A percentile compares a stretch with the other conserved stretches of the same genome.
Evolutionary conservation across 2,329 filamentous ascomycete genomes (phyloP).

Genomic region (Rutstroemia sp.): DNA sequence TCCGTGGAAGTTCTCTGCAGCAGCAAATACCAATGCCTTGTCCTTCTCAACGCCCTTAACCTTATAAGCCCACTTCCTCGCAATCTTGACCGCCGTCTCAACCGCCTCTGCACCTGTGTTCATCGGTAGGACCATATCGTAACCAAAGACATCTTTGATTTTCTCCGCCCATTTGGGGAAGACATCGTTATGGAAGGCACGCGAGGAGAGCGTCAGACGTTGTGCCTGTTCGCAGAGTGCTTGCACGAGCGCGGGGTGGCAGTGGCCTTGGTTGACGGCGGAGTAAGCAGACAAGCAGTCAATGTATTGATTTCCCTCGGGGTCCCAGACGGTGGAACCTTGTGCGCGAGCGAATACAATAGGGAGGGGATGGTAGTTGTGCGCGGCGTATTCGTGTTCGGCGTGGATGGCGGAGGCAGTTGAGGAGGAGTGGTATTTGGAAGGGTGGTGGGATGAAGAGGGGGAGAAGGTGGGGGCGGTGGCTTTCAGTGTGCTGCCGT

Average conservation of each 20-base stretch:
- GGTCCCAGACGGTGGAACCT: constrained; percentile 91
- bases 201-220: constrained; percentile 82
- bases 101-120: constrained; percentile 96
- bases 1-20: constrained; percentile 91
- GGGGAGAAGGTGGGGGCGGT: constrained; percentile 29
- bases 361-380: constrained; percentile 98
- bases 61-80: constrained; percentile 97
- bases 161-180: constrained; percentile 95
- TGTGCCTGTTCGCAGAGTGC: constrained; percentile 83
- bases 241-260: constrained; percentile 91
- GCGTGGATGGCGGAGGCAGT: constrained; percentile 71
- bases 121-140: constrained; percentile 98
- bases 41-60: constrained; percentile 81
- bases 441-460: constrained; percentile 12
- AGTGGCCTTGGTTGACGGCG: constrained; percentile 96
- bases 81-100: constrained; percentile 93
- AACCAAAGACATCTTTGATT: constrained; percentile 80
- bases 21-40: constrained; percentile 78
- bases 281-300: constrained; percentile 98
- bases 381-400: constrained; percentile 81
- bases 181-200: constrained; percentile 97
- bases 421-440: constrained; percentile 65
- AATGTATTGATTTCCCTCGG: constrained; percentile 89
- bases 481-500: constrained; percentile 30
- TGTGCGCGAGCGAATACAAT: constrained; percentile 84